Conservation (phyloP, 2,329 filamentous ascomycete species). For the Pseudogymnoascus sp. region DNA sequence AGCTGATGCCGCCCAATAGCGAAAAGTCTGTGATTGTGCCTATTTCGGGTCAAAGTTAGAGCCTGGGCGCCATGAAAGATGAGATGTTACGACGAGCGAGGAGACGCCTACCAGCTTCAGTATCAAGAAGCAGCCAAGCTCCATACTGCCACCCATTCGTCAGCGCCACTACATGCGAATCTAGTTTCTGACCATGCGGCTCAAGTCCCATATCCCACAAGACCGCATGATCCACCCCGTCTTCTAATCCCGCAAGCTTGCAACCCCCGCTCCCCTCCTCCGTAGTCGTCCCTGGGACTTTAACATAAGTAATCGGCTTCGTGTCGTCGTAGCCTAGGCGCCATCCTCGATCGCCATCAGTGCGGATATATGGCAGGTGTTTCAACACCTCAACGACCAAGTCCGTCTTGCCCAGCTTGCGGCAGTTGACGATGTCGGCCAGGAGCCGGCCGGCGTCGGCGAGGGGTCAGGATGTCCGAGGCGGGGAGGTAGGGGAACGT, state of each 20-base stretch:
- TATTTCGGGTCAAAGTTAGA: not conserved
- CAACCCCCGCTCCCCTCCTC: not conserved
- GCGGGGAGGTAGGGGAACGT: constrained; percentile 6
- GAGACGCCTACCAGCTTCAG: constrained; percentile 12
- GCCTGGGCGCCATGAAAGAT: not conserved
- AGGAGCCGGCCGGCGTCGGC: constrained; percentile 13
- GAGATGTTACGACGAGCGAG: not conserved
- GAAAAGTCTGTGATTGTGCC: not conserved
- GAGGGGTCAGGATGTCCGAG: constrained; percentile 13
- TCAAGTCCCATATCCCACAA: constrained; percentile 5
- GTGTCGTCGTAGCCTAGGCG: constrained; percentile 12
- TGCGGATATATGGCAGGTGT: constrained; percentile 14
- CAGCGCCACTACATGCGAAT: constrained; percentile 13
- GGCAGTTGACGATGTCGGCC: constrained; percentile 5
- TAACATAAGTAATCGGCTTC: constrained; percentile 14
- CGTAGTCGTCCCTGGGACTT: not conserved
- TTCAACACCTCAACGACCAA: constrained; percentile 13
- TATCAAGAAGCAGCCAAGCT: constrained; percentile 15
- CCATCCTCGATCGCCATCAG: constrained; percentile 12
- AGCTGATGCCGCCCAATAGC: not conserved
- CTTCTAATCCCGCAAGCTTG: not conserved
- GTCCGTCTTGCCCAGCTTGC: constrained; percentile 16
- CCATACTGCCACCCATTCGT: constrained; percentile 14
- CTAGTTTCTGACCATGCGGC: constrained; percentile 10
- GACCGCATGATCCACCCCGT: not conserved